phyloP scores from a whole-genome alignment of 2,329 filamentous ascomycete genomes.

The Aspergillus oerlinghausenensis region DNA sequence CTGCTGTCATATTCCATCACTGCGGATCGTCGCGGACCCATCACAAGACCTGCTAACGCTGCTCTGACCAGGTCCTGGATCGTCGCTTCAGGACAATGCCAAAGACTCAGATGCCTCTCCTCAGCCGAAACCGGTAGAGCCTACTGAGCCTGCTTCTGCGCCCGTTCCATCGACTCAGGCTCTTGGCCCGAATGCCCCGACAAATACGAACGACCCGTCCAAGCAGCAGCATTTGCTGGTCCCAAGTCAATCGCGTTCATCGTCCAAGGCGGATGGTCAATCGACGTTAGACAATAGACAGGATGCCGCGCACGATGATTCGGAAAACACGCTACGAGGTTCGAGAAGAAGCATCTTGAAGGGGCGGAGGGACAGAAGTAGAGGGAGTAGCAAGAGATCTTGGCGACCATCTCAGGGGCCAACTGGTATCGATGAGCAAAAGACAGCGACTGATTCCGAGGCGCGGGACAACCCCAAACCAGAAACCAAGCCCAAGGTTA shows the following conservation, averaged over 20 bases:
- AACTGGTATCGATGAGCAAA: conserved; percentile 29
- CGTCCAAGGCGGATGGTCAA: conserved; percentile 34
- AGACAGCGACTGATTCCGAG: conserved; percentile 28
- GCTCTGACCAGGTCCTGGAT: conserved; percentile 21
- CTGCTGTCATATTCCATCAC: conserved; percentile 1
- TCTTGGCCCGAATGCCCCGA: conserved; percentile 9
- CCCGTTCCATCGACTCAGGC: conserved; percentile 16
- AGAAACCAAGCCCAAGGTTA: conserved; percentile 39
- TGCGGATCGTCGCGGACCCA: neutral
- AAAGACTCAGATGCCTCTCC: conserved; percentile 18
- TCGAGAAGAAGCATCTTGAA: conserved; percentile 64
- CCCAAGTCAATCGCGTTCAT: conserved; percentile 36
- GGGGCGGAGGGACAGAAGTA: conserved; percentile 62
- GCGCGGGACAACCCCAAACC: conserved; percentile 29
- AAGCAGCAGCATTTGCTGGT: conserved; percentile 37
- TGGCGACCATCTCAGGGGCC: conserved; percentile 34
- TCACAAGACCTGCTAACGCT: conserved; percentile 8
- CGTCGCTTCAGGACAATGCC: conserved; percentile 18
- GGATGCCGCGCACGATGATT: conserved; percentile 30
- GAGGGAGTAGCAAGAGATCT: conserved; percentile 53
- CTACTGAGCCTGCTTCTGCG: conserved; percentile 7
- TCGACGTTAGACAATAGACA: conserved; percentile 29
- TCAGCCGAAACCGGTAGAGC: conserved; percentile 16
- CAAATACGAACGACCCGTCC: conserved; percentile 19
- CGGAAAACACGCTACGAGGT: conserved; percentile 58